Evolutionary conservation across 441 rosid species (phyloP).

Genomic region (Manihot esculenta): DNA sequence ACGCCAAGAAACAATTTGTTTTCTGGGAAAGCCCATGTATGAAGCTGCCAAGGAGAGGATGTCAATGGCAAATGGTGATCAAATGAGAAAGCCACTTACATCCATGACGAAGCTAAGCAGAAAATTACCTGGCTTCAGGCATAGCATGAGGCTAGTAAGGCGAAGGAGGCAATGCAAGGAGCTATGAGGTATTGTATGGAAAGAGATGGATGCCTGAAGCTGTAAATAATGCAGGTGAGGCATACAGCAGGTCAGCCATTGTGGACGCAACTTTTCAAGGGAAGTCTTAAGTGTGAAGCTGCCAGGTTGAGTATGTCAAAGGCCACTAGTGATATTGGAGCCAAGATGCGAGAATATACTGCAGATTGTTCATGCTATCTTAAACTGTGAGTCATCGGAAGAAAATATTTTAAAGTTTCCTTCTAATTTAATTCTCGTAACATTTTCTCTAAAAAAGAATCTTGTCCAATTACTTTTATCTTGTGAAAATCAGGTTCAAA

Average conservation of each 20-base stretch:
- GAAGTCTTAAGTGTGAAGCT: constrained; percentile 39
- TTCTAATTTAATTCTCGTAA: background rate
- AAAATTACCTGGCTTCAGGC: too few species aligned
- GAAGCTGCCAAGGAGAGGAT: constrained; percentile 57
- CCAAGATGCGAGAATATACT: constrained; percentile 30
- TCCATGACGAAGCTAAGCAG: constrained; percentile 13
- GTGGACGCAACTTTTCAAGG: constrained; percentile 32
- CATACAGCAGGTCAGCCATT: constrained; percentile 39
- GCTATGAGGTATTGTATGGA: constrained; percentile 17
- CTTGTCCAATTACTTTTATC: background rate
- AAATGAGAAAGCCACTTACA: background rate
- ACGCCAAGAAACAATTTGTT: too few species aligned
- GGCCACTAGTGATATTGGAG: constrained; percentile 46
- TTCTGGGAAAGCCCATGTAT: constrained; percentile 34
- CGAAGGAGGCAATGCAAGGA: background rate
- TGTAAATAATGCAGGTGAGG: constrained; percentile 31
- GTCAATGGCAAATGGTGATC: constrained; percentile 41
- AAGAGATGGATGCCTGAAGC: constrained; percentile 31
- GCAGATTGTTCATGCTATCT: constrained; percentile 29
- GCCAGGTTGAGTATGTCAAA: constrained; percentile 57
- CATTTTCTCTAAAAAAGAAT: background rate
- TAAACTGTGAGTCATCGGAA: constrained; percentile 16
- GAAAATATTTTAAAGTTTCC: background rate
- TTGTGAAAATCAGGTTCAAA: background rate
- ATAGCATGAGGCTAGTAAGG: too few species aligned